These are phyloP conservation scores for Handroanthus guayacan DNA, from an alignment of 257 asterid species.

Conservation along the genomic window DNA sequence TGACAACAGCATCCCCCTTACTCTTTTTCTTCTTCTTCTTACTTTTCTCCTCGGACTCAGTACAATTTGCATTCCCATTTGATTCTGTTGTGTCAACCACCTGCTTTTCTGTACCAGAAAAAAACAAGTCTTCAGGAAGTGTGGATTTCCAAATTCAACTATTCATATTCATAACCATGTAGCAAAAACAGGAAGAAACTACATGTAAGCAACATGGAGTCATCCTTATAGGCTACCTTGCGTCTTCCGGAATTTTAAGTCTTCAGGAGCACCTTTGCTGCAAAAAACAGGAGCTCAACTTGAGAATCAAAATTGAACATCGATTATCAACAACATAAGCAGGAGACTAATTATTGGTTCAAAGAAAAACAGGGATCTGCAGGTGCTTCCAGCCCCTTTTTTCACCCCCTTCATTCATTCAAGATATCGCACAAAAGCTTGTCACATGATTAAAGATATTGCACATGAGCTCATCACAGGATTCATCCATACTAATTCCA, in stretches of 20 bases:
- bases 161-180: neutral
- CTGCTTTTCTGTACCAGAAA: constrained; percentile 32
- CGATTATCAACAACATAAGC: neutral
- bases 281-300: constrained; percentile 43
- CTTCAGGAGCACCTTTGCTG: constrained; percentile 49
- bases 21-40: constrained; percentile 63
- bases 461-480: too few species aligned
- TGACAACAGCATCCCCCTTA: constrained; percentile 37
- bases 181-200: constrained; percentile 21
- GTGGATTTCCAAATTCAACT: neutral
- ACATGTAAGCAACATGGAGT: constrained; percentile 8
- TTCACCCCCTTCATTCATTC: too few species aligned
- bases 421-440: too few species aligned
- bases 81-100: constrained; percentile 34
- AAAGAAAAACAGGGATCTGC: neutral
- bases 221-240: constrained; percentile 47
- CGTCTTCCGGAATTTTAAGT: constrained; percentile 38
- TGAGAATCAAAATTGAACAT: constrained; percentile 31
- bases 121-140: neutral
- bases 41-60: constrained; percentile 40
- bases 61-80: constrained; percentile 35
- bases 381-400: neutral
- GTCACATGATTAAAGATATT: too few species aligned
- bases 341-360: neutral
- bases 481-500: too few species aligned